phyloP scores from a whole-genome alignment of 2,329 filamentous ascomycete genomes.

The Beauveria scarabaeidicola region DNA sequence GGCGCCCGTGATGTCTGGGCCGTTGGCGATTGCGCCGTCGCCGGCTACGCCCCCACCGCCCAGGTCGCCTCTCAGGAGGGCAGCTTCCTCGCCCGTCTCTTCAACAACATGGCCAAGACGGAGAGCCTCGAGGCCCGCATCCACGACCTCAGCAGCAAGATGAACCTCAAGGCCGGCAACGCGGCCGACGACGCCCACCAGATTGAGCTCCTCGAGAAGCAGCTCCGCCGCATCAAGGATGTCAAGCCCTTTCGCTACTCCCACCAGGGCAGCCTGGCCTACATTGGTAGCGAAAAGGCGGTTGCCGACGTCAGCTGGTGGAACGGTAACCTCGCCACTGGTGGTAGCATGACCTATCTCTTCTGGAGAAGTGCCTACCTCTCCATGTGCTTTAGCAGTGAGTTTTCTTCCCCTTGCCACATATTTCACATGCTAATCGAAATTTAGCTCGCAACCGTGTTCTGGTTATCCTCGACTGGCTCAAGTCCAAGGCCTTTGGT shows the following conservation, averaged over 20 bases:
- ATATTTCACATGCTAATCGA: slow-evolving; percentile 18
- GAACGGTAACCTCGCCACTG: slow-evolving; percentile 90
- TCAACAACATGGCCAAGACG: slow-evolving; percentile 98
- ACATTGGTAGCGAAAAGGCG: slow-evolving; percentile 96
- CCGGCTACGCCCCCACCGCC: slow-evolving; percentile 94
- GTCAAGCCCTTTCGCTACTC: slow-evolving; percentile 98
- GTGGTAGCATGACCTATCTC: slow-evolving; percentile 88
- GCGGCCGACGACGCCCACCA: slow-evolving; percentile 60
- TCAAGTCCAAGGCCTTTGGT: slow-evolving; percentile 94
- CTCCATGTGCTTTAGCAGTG: slow-evolving; percentile 99
- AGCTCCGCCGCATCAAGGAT: slow-evolving; percentile 82
- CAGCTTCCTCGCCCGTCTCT: slow-evolving; percentile 85
- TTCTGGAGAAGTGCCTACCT: slow-evolving; percentile 98
- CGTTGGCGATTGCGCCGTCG: slow-evolving; percentile 92
- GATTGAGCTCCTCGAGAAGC: slow-evolving; percentile 80
- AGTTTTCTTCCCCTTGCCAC: slow-evolving; percentile 34
- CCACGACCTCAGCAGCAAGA: slow-evolving; percentile 52
- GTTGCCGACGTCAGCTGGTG: slow-evolving; percentile 97
- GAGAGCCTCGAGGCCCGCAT: slow-evolving; percentile 73
- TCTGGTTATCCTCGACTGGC: slow-evolving; percentile 87
- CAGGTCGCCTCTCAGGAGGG: slow-evolving; percentile 96
- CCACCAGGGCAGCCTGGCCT: slow-evolving; percentile 92
- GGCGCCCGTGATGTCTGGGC: slow-evolving; percentile 97
- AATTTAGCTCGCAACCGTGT: slow-evolving; percentile 78
- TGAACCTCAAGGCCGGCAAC: slow-evolving; percentile 55